Conservation (phyloP, 2,329 filamentous ascomycete genomes). For the Penicillium aurantiogriseum region DNA sequence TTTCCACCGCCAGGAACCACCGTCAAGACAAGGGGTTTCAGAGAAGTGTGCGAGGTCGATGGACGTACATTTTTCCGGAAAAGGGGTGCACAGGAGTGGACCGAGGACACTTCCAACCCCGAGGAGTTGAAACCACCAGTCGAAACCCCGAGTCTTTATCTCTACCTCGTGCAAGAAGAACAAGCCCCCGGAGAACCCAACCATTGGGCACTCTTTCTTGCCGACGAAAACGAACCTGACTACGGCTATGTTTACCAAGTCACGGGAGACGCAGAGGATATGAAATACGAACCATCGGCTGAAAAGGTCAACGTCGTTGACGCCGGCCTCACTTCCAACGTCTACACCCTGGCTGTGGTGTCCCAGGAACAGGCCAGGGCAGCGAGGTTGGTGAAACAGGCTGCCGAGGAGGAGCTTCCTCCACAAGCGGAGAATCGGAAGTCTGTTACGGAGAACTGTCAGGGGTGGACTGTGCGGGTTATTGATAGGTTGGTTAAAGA, state of each 20-base stretch:
- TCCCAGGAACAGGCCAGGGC: constrained; percentile 13
- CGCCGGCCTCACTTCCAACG: constrained; percentile 8
- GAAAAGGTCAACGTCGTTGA: constrained; percentile 10
- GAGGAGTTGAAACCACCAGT: not conserved
- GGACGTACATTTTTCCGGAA: constrained; percentile 15
- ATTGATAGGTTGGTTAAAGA: constrained; percentile 20
- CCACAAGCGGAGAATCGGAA: constrained; percentile 19
- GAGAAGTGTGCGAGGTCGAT: constrained; percentile 22
- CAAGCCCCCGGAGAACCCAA: constrained; percentile 21
- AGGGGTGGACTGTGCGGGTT: constrained; percentile 26
- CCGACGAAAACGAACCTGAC: constrained; percentile 22
- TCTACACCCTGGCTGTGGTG: constrained; percentile 21
- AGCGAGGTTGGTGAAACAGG: constrained; percentile 16
- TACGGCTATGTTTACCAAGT: constrained; percentile 26
- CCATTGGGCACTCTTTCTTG: constrained; percentile 28
- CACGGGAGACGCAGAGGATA: constrained; percentile 27
- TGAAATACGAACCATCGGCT: constrained; percentile 22
- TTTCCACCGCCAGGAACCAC: constrained; percentile 1
- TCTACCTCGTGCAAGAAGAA: constrained; percentile 24
- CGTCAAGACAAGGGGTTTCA: constrained; percentile 16
- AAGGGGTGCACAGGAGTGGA: constrained; percentile 21
- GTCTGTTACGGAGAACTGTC: constrained; percentile 26
- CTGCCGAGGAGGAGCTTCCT: constrained; percentile 21
- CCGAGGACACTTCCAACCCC: constrained; percentile 2
- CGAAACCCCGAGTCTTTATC: constrained; percentile 8